Evolutionary conservation across 148 eudicot species (phyloP).

Genomic region (Chenopodium album): DNA sequence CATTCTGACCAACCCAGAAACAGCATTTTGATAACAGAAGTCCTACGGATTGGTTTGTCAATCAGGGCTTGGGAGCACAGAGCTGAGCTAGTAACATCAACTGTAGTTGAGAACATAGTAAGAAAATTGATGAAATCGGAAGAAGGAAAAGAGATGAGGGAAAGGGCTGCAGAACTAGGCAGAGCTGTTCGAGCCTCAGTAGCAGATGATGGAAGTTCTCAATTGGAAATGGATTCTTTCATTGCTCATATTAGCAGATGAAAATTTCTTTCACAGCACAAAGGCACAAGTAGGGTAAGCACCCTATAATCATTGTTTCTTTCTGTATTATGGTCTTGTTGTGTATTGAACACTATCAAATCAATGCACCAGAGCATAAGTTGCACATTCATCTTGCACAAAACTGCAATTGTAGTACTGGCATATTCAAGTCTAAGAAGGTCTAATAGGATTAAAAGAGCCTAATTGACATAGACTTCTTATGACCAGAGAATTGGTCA

Average conservation of each 20-base stretch:
- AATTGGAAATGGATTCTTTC: slow-evolving; percentile 47
- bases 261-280: not conserved
- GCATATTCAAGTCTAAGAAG: not conserved
- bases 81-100: slow-evolving; percentile 31
- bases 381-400: not conserved
- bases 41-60: slow-evolving; percentile 34
- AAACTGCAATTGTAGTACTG: not conserved
- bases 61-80: slow-evolving; percentile 41
- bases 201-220: slow-evolving; percentile 38
- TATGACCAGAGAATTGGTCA: not conserved
- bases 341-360: not conserved
- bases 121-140: slow-evolving; percentile 37
- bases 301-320: not conserved
- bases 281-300: not conserved
- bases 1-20: slow-evolving; percentile 72
- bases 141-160: slow-evolving; percentile 46
- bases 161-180: slow-evolving; percentile 40
- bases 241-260: slow-evolving; percentile 49
- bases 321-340: not conserved
- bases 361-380: not conserved
- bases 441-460: not conserved
- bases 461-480: not conserved
- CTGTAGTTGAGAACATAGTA: slow-evolving; percentile 29
- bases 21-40: slow-evolving; percentile 31
- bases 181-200: slow-evolving; percentile 24